phyloP scores from a whole-genome alignment of 2,329 filamentous ascomycete genomes.

The Knufia petricola region DNA sequence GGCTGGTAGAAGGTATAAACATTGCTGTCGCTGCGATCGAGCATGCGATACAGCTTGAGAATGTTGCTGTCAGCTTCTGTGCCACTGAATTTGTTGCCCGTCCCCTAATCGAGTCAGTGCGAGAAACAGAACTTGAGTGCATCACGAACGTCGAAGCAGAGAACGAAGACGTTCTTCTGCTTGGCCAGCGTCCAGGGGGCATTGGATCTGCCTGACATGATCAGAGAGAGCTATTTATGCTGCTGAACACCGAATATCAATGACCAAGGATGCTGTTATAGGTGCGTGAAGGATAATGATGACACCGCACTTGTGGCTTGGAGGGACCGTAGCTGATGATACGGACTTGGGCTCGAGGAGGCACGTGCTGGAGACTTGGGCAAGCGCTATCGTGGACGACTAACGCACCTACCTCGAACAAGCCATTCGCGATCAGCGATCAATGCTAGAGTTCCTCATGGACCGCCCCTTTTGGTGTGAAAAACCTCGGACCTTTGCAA shows the following conservation, averaged over 20 bases:
- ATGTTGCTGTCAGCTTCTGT: constrained; percentile 39
- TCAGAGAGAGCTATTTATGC: too few relatives aligned
- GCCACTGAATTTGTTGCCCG: constrained; percentile 36
- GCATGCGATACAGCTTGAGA: constrained; percentile 37
- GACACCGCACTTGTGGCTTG: neutral
- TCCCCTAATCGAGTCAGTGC: constrained; percentile 35
- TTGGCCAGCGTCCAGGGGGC: neutral
- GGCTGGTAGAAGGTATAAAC: constrained; percentile 23
- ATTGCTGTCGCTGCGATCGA: constrained; percentile 18
- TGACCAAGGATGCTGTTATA: neutral
- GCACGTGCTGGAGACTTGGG: neutral
- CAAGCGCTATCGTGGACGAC: neutral
- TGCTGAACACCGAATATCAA: too few relatives aligned
- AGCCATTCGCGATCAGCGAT: too few relatives aligned
- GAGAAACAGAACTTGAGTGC: constrained; percentile 20
- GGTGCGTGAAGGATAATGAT: neutral
- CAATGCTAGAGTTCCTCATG: too few relatives aligned
- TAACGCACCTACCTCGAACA: neutral
- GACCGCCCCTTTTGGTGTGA: too few relatives aligned
- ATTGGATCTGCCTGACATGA: constrained; percentile 1
- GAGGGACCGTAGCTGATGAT: neutral
- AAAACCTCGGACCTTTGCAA: too few relatives aligned
- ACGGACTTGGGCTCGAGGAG: neutral
- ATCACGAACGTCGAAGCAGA: constrained; percentile 18
- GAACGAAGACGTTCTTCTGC: constrained; percentile 17